Evolutionary conservation across 2,329 filamentous ascomycete species (phyloP), one percentile per base, ranked within the genome.

Genomic region (Aspergillus sp.): DNA sequence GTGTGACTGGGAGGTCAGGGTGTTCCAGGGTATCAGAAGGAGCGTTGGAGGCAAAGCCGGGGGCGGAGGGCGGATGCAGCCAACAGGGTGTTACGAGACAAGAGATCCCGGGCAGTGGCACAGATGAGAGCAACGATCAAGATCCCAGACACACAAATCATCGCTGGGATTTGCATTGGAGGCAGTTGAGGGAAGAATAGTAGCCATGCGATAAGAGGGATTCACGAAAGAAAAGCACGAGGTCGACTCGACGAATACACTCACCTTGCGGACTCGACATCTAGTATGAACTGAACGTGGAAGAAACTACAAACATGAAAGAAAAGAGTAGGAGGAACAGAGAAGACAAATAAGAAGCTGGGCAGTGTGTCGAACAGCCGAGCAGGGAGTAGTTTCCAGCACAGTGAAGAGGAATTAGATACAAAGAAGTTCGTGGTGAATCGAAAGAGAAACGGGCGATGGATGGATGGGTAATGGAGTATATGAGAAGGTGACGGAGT

Each of bases 11-110:
- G 25, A 48, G 23, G 50, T 47, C 49, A 62, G 49, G 38, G 41
- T 28, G 39, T 50, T 13, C 23, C 45, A 39, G 12, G 36, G 49
- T 57, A 53, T 55, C 57, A 64, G 65, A 62, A 69, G 64, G 62
- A 62, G 63, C 59, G 65, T 65, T 67, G 68, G 65, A 70, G 60
- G 57, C 63, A 66, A 59, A 60, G 51, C 65, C 64, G 57, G 48
- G 58, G 60, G 60, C 57, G 55, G 58, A 55, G 64, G 50, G 67
- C 63, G 63, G 52, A 58, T 58, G 48, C 50, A 58, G 61, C 57
- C 52, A 52, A 39, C 57, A 51, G 58, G 57, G 68, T 71, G 63
- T 67, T 63, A 71, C 68, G 63, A 57, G 58, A 63, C 54, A 55
- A 45, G 12, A 36, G 32, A 55, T 32, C 52, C 38, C 25, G 30